Conservation (phyloP, 2,329 filamentous ascomycete genomes). For the Pseudogymnoascus sp. region DNA sequence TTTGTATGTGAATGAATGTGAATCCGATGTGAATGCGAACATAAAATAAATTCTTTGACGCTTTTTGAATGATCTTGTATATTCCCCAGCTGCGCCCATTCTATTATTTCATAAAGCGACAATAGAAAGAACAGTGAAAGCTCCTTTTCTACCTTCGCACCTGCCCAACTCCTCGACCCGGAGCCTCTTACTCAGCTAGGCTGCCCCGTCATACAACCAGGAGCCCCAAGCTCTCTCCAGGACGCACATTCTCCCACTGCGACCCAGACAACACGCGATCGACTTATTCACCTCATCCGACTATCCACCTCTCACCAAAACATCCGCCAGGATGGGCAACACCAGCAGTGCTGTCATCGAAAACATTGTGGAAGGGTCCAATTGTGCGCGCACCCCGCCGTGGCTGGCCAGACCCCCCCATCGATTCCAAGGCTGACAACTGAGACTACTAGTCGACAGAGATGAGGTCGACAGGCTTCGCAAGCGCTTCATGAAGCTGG, state of each 20-base stretch:
- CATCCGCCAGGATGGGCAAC: slow-evolving; percentile 52
- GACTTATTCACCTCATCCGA: not conserved
- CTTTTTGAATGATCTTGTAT: not conserved
- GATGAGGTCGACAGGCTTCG: slow-evolving; percentile 93
- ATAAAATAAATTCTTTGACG: not conserved
- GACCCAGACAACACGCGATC: not conserved
- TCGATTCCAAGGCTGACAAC: slow-evolving; percentile 9
- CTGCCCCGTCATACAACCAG: not conserved
- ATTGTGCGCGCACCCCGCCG: slow-evolving; percentile 57
- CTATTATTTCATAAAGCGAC: not conserved
- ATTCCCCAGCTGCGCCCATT: not conserved
- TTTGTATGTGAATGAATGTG: not conserved
- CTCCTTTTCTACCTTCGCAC: not conserved
- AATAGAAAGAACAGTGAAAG: not conserved
- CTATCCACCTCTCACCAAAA: not conserved
- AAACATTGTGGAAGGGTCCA: slow-evolving; percentile 91
- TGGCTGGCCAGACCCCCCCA: slow-evolving; percentile 7
- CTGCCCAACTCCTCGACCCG: not conserved
- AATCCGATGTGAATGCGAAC: not conserved
- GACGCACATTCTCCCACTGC: not conserved
- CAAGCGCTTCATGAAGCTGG: slow-evolving; percentile 98
- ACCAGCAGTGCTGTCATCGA: slow-evolving; percentile 72
- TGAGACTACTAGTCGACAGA: slow-evolving; percentile 64
- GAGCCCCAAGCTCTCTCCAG: slow-evolving; percentile 1
- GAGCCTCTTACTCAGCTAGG: not conserved